Base-by-base conservation (phyloP, 1,284 basidiomycete genomes). In the Cutaneotrichosporon sp. region DNA sequence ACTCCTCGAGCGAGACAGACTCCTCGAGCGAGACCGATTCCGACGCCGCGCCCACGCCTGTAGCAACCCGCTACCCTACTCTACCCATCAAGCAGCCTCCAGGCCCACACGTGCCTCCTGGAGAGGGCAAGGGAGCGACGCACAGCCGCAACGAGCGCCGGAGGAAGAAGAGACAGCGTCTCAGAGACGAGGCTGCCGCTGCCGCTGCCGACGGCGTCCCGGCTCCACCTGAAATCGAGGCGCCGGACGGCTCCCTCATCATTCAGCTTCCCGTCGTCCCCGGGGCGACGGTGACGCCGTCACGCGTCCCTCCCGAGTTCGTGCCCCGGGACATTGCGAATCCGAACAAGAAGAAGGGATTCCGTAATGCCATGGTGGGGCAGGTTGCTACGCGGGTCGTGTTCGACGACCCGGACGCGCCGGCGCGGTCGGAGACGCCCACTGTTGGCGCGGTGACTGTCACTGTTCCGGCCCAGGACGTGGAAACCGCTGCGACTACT, bases 261-360 rank as follows among this genome's bases (percentile, higher is more conserved):
- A n/a, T 17, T 16, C 26, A 17, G 16, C 16, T 17, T n/a, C 14
- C 26, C 10, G 10, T 11, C 20, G 11, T 16, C 26, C 19, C 19
- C 10, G 42, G 27, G 22, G 42, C 14, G 11, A 25, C 35, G 11
- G 49, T 39, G 9, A 33, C 14, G 4, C 16, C 34, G 16, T 27
- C 26, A 3, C n/a, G 11, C 45, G 31, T 34, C 39, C 29, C 46
- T 6, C 31, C 45, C 17, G 45, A 51, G 11, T 56, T 52, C 12
- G 49, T 65, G 12, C 61, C 62, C 5, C 53, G 51, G 12, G 55
- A 54, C 12, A 67, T 68, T 57, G 62, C 62, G 10, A 74, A 74
- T 55, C 51, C 62, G 37, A 74, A 74, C 51, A 75, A 75, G 61
- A 68, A 66, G 58, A 65, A 62, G 42, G 69, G 70, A 10, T 75